Base-by-base conservation (phyloP, 371 early-diverging fungal species). In the Mucor lusitanicus region DNA sequence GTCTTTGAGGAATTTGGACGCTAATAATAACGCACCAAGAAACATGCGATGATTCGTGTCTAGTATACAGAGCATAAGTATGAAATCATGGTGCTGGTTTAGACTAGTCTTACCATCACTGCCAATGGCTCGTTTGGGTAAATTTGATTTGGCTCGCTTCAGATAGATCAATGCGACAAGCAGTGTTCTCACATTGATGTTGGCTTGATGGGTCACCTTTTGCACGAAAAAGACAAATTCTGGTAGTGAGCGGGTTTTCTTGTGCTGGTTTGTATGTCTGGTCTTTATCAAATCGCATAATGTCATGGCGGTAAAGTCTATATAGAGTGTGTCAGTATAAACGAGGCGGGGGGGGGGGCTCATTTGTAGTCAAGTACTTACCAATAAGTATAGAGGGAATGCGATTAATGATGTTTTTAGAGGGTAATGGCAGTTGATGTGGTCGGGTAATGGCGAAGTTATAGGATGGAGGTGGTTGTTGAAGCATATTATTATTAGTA, bases 1-100 rank as follows among this genome's bases (percentile, higher is more conserved):
- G 67, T 92, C 92, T 64, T 84, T 85, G 54, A 91, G 79, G 64
- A 90, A 91, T 73, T 94, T 93, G 40, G 90, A 90, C 6, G 92
- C 93, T 33, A 88, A 65, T 33, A 93, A 80, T 5, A 93, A 68
- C 0, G 92, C 86, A 12, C 89, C 92, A n/a, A 92, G 76, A 80
- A 92, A 91, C 85, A 93, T 87, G 42, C 93, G 89, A 54, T 92
- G 89, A 19, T 87, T 71, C 8, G 83, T 82, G 59, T 82, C 80
- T 74, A 68, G 37, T 25, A 44, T 37, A 13, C 17, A 55, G 3
- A 39, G 17, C 6, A 25, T 39, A 5, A 37, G 23, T 59, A 59
- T 59, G 59, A 37, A 23, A 32, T 32, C 23, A 59, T 39, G 1
- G 15, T 1, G 37, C 54, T 55, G 8, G 19, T 23, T 7, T 15